These are phyloP conservation scores for Barnettozyma populi DNA, from an alignment of 805 yeast species.

Conservation along the genomic window DNA sequence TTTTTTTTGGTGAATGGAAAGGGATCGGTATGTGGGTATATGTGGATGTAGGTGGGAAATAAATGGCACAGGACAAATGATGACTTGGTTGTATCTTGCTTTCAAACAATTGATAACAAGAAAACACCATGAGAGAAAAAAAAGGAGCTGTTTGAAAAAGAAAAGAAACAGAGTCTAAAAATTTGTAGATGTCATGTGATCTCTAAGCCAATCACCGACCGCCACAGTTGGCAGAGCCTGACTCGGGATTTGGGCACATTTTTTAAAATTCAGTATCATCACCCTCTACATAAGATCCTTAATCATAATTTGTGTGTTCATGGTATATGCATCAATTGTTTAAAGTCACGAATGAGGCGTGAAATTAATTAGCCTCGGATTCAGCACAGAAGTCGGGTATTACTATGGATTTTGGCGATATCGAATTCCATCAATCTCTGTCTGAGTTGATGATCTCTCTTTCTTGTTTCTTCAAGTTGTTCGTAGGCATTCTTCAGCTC, in stretches of 20 bases:
- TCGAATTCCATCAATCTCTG: constrained; percentile 15
- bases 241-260: no score
- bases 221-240: not conserved
- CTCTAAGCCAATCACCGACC: not conserved
- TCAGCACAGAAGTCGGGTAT: not conserved
- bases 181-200: constrained; percentile 5
- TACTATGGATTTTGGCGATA: not conserved
- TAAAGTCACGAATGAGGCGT: not conserved
- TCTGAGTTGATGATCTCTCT: constrained; percentile 18
- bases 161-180: not conserved
- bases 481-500: constrained; percentile 12
- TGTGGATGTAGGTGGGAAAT: not conserved
- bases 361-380: not conserved
- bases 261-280: no score
- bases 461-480: constrained; percentile 18
- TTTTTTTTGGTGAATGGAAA: no score
- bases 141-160: not conserved
- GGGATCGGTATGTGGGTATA: no score
- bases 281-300: not conserved
- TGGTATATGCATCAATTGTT: not conserved
- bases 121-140: not conserved
- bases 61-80: not conserved
- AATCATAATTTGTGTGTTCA: not conserved
- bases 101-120: not conserved
- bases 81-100: not conserved